Percentiles rank a stretch among this genome's conserved stretches.
Conservation (phyloP, 202 grass and related monocot genomes). For the Setaria italica region DNA sequence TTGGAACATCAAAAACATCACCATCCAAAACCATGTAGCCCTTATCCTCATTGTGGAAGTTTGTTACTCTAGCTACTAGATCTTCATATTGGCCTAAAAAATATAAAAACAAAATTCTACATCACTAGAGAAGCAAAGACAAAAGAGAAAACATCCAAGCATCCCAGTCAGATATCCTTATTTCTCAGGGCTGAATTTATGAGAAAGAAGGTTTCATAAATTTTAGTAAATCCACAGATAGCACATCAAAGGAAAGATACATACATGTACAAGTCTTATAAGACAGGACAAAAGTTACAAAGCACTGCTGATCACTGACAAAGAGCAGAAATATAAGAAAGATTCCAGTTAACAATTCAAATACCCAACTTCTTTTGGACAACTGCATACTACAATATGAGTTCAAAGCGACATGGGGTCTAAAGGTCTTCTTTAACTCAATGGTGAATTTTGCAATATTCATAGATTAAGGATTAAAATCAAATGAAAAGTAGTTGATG, state of each 20-base stretch:
- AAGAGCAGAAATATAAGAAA: constrained; percentile 10
- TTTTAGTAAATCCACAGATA: neutral
- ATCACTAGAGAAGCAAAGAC: neutral
- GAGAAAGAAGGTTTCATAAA: neutral
- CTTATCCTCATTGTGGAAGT: constrained; percentile 86
- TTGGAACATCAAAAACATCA: constrained; percentile 91
- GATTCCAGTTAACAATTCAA: neutral
- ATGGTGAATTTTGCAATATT: neutral
- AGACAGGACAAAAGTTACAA: neutral
- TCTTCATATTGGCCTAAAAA: constrained; percentile 85
- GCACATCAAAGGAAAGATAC: neutral
- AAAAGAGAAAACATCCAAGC: neutral
- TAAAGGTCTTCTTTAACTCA: neutral
- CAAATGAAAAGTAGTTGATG: neutral
- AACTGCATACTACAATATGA: neutral
- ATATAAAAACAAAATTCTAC: neutral
- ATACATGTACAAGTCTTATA: neutral
- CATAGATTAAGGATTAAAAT: neutral
- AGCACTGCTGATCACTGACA: neutral
- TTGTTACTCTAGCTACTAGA: constrained; percentile 78
- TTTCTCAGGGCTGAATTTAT: neutral
- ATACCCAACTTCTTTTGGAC: neutral
- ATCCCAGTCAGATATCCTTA: neutral
- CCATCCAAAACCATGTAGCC: constrained; percentile 92
- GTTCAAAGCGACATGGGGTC: neutral